phyloP scores from a whole-genome alignment of 495 filamentous ascomycete species.

The Lindgomyces ingoldianus region DNA sequence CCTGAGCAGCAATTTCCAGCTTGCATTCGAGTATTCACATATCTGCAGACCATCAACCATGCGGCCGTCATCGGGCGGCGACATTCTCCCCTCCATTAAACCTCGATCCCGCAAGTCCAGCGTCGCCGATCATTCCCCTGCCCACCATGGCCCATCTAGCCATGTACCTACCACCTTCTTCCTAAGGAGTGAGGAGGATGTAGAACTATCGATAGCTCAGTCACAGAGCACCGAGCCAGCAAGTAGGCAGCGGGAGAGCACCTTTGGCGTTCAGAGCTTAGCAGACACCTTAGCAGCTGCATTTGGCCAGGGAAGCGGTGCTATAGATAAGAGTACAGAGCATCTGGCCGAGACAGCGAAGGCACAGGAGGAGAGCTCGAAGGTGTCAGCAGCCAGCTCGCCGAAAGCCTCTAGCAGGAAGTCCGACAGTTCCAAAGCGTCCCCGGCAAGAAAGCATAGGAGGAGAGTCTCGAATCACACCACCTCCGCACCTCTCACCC shows the following conservation, averaged over 20 bases:
- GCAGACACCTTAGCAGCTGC: constrained; percentile 55
- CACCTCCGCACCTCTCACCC: constrained; percentile 57
- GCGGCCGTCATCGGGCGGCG: constrained; percentile 34
- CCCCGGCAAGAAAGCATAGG: constrained; percentile 35
- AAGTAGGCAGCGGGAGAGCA: constrained; percentile 26
- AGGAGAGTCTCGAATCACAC: constrained; percentile 25
- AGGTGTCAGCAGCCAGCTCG: constrained; percentile 1
- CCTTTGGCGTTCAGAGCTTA: constrained; percentile 65
- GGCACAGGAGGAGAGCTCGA: constrained; percentile 5
- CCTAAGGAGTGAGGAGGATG: constrained; percentile 44
- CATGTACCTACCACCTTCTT: constrained; percentile 46
- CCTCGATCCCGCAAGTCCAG: constrained; percentile 37
- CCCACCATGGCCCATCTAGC: constrained; percentile 29
- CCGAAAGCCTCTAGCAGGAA: constrained; percentile 1
- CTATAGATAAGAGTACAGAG: constrained; percentile 40
- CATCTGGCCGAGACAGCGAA: background rate
- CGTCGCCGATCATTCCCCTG: constrained; percentile 23
- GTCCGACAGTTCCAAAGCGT: constrained; percentile 29
- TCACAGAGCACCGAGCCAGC: constrained; percentile 7
- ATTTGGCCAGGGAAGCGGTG: constrained; percentile 38
- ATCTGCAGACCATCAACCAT: constrained; percentile 14
- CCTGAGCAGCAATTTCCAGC: too few species aligned
- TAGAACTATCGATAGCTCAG: constrained; percentile 35
- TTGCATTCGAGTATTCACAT: background rate
- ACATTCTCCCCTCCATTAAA: constrained; percentile 24